These are phyloP conservation scores for Torulaspora gathmanii DNA, from an alignment of 805 yeast genomes.

Conservation along the genomic window DNA sequence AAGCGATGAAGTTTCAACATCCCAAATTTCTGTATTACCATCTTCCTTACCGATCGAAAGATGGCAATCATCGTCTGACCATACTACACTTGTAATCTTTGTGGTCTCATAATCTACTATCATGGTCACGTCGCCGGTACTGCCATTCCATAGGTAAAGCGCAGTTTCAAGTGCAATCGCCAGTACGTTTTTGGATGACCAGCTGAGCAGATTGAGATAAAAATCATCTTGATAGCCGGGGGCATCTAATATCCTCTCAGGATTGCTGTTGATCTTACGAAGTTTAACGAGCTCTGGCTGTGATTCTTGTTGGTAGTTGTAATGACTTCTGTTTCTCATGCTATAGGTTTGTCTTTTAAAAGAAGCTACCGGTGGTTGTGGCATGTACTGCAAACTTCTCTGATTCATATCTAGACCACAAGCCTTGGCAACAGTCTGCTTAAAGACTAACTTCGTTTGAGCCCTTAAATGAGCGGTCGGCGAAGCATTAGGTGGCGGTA, in stretches of 20 bases:
- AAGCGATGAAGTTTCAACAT: conserved; percentile 68
- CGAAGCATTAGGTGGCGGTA: conserved; percentile 46
- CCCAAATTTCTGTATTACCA: conserved; percentile 91
- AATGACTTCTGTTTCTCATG: conserved; percentile 31
- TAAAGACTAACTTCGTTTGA: conserved; percentile 48
- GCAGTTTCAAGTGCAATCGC: conserved; percentile 84
- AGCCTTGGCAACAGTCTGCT: conserved; percentile 85
- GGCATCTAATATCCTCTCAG: conserved; percentile 91
- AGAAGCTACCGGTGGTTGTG: conserved; percentile 65
- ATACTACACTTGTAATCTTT: conserved; percentile 51
- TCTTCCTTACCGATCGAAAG: conserved; percentile 78
- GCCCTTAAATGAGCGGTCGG: conserved; percentile 43
- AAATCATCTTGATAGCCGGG: conserved; percentile 94
- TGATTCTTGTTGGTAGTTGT: conserved; percentile 37
- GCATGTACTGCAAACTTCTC: conserved; percentile 79
- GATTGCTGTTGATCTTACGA: conserved; percentile 77
- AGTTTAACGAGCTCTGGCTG: conserved; percentile 56
- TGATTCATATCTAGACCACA: conserved; percentile 84
- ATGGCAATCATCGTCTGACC: conserved; percentile 90
- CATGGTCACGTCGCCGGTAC: conserved; percentile 67
- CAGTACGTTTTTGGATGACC: conserved; percentile 78
- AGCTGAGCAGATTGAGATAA: conserved; percentile 76
- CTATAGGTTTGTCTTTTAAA: conserved; percentile 28
- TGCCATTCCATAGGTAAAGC: conserved; percentile 91
- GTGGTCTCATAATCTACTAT: conserved; percentile 53